A percentile compares a stretch with the other conserved stretches of the same genome.
Evolutionary conservation across 441 rosid species (phyloP).

Genomic region (Rhodomyrtus psidioides): DNA sequence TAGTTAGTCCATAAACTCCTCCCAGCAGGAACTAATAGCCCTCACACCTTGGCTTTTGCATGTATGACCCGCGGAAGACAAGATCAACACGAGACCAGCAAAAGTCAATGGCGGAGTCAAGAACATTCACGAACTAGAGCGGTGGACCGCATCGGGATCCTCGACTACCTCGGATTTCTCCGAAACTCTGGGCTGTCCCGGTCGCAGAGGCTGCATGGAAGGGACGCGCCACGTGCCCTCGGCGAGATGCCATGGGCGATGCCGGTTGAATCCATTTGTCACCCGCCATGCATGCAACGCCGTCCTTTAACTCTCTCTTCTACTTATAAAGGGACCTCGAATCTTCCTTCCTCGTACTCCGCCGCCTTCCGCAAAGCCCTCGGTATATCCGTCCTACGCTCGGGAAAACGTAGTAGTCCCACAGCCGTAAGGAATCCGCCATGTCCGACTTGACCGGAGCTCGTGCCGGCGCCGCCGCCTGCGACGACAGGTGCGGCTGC

Average conservation of each 20-base stretch:
- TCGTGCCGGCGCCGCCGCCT: neutral
- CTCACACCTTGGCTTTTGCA: neutral
- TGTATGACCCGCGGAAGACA: neutral
- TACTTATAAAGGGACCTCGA: neutral
- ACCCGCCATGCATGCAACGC: neutral
- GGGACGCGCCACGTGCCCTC: neutral
- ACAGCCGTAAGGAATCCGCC: neutral
- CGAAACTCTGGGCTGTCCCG: neutral
- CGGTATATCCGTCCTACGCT: neutral
- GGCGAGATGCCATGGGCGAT: neutral
- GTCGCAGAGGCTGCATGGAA: neutral
- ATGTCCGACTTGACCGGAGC: neutral
- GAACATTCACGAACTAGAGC: neutral
- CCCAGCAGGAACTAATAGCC: neutral
- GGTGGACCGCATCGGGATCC: neutral
- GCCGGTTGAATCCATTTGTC: neutral
- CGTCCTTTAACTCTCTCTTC: neutral
- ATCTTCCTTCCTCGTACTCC: neutral
- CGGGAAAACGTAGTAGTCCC: neutral
- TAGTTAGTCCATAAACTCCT: neutral
- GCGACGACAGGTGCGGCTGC: neutral
- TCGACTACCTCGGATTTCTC: neutral
- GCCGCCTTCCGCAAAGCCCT: neutral
- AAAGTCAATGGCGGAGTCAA: neutral
- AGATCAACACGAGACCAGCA: neutral